phyloP scores from a whole-genome alignment of 495 filamentous ascomycete genomes.

The Parathielavia hyrcaniae region DNA sequence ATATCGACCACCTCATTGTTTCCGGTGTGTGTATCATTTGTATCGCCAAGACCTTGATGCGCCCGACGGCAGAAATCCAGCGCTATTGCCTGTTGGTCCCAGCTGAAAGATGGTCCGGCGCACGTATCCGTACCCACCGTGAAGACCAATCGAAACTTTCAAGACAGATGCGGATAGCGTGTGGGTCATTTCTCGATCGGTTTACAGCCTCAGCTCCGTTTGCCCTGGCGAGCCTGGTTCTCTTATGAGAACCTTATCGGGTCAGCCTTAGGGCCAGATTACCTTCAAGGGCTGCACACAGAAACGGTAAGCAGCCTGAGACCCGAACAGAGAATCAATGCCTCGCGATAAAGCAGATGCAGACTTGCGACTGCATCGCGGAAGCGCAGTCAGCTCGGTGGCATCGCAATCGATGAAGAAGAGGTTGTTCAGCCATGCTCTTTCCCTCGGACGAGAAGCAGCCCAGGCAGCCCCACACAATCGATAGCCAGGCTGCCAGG shows the following conservation, averaged over 20 bases:
- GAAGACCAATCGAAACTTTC: neutral
- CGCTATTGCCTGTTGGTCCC: slow-evolving; percentile 3
- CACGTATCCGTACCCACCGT: neutral
- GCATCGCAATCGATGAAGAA: neutral
- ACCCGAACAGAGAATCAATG: too few relatives aligned
- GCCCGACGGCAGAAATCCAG: neutral
- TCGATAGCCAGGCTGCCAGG: too few relatives aligned
- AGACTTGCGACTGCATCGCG: too few relatives aligned
- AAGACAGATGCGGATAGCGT: neutral
- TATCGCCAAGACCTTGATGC: too few relatives aligned
- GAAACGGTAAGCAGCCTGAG: too few relatives aligned
- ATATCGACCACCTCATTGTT: too few relatives aligned
- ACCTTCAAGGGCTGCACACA: too few relatives aligned
- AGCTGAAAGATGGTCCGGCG: neutral
- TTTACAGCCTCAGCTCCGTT: neutral
- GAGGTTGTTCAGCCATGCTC: neutral
- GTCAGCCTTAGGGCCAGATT: too few relatives aligned
- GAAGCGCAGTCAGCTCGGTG: too few relatives aligned
- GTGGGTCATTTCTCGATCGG: neutral
- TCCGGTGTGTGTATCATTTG: too few relatives aligned
- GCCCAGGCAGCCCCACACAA: too few relatives aligned
- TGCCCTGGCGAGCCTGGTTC: neutral
- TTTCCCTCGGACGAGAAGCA: neutral
- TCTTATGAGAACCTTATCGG: neutral
- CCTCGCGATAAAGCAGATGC: too few relatives aligned